Evolutionary conservation across 2,329 filamentous ascomycete species (phyloP).

Genomic region (Apiospora phragmitis): DNA sequence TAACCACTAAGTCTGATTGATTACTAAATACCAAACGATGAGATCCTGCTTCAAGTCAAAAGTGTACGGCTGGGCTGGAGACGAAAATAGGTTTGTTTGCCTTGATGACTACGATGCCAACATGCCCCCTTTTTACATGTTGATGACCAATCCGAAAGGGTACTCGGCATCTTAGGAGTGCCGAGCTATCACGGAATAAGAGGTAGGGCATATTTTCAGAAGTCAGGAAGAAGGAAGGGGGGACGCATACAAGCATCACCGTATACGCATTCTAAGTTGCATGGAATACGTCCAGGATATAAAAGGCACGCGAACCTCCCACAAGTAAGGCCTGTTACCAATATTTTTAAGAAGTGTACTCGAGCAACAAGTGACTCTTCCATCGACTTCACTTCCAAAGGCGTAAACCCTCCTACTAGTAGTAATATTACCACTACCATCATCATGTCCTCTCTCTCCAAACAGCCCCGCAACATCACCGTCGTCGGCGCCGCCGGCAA

Average conservation of each 20-base stretch:
- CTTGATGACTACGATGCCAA: background rate
- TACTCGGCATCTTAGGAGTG: background rate
- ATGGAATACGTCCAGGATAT: background rate
- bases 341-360: background rate
- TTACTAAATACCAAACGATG: background rate
- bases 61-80: too few relatives aligned
- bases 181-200: background rate
- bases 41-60: background rate
- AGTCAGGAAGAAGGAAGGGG: background rate
- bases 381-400: background rate
- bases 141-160: background rate
- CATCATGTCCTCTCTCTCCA: conserved; percentile 17
- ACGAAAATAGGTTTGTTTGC: background rate
- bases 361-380: background rate
- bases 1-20: background rate
- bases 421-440: background rate
- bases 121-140: background rate
- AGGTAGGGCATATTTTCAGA: background rate
- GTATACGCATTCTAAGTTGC: background rate
- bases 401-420: background rate
- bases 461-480: conserved; percentile 21
- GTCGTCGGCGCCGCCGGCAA: conserved; percentile 29
- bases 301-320: background rate
- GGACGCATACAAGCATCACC: background rate
- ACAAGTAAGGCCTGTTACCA: background rate